These are phyloP conservation scores for Buddleja alternifolia DNA, from an alignment of 257 asterid species.

Conservation along the genomic window DNA sequence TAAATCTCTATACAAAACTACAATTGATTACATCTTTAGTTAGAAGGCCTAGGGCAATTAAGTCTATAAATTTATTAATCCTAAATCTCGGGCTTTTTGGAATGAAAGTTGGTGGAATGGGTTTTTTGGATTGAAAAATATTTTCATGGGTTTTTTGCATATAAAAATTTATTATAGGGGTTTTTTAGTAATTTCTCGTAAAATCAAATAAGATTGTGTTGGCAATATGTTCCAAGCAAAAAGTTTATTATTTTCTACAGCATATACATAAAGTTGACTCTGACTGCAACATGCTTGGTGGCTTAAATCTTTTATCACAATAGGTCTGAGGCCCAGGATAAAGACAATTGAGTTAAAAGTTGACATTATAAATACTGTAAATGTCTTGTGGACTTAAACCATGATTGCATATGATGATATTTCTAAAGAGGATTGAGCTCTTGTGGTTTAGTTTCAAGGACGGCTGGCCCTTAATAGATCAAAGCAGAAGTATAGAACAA, in stretches of 20 bases:
- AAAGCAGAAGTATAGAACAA: slow-evolving; percentile 22
- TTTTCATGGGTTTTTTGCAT: no score
- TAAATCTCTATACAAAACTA: no score
- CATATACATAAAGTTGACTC: slow-evolving; percentile 7
- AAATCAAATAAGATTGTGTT: slow-evolving; percentile 1
- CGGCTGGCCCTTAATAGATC: slow-evolving; percentile 25
- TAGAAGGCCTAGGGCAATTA: no score
- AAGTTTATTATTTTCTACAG: neutral
- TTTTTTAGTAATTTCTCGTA: no score
- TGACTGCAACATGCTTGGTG: neutral
- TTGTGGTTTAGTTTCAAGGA: slow-evolving; percentile 25
- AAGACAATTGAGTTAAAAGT: neutral
- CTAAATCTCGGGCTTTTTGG: no score
- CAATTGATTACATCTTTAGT: no score
- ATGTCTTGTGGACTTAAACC: slow-evolving; percentile 10
- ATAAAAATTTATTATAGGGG: no score
- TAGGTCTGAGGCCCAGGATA: slow-evolving; percentile 10
- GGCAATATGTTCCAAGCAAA: slow-evolving; percentile 7
- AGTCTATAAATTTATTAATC: no score
- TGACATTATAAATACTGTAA: neutral
- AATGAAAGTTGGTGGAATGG: no score
- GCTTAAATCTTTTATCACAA: slow-evolving; percentile 1
- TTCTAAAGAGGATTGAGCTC: slow-evolving; percentile 13
- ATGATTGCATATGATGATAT: neutral
- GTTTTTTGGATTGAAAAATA: no score